Percentiles rank a stretch among this genome's conserved stretches.
Conservation (phyloP, 192 early-diverging fungal species). For the Backusella morwellensis region DNA sequence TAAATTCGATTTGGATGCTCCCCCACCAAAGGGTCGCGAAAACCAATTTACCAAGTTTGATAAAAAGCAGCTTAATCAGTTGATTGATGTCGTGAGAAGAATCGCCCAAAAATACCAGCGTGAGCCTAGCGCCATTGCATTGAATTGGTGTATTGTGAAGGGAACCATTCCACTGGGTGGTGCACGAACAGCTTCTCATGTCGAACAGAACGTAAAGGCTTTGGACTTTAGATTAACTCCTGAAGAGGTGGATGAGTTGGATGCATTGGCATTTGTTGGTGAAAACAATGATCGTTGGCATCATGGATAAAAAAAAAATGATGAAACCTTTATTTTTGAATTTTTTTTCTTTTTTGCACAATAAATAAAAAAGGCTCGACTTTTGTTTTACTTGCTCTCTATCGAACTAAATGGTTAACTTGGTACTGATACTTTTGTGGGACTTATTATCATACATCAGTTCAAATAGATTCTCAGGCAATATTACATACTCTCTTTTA, state of each 20-base stretch:
- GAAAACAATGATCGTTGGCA: conserved; percentile 37
- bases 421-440: too few species aligned
- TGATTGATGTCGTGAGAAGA: not conserved
- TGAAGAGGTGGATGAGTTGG: conserved; percentile 42
- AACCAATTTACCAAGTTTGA: not conserved
- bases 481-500: too few species aligned
- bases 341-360: not conserved
- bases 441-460: too few species aligned
- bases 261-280: conserved; percentile 36
- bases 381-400: too few species aligned
- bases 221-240: conserved; percentile 44
- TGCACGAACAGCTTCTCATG: conserved; percentile 43
- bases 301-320: conserved; percentile 35
- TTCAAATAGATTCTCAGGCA: too few species aligned
- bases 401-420: too few species aligned
- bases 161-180: conserved; percentile 47
- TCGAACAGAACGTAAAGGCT: conserved; percentile 38
- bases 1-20: conserved; percentile 7
- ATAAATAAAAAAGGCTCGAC: not conserved
- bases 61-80: not conserved
- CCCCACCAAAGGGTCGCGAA: not conserved
- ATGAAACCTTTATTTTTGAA: not conserved
- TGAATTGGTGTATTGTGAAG: conserved; percentile 49
- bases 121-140: conserved; percentile 32
- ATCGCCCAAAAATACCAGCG: conserved; percentile 14